Percentiles rank a stretch among this genome's conserved stretches.
Evolutionary conservation across 306 rosid genomes (phyloP).

Genomic region (Ziziphus jujuba): DNA sequence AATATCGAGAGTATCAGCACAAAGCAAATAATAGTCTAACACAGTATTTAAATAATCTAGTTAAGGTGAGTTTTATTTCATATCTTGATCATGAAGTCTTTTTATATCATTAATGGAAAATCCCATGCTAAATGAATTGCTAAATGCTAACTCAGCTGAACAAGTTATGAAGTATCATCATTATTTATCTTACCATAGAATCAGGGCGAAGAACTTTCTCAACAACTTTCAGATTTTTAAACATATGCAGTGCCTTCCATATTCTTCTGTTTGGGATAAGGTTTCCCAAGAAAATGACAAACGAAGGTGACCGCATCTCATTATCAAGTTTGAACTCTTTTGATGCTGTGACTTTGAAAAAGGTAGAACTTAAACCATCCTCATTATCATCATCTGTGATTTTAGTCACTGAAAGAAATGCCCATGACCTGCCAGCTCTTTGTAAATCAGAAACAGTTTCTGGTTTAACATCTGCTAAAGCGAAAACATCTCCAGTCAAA

Average conservation of each 20-base stretch:
- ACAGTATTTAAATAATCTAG: no score
- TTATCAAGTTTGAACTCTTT: slow-evolving; percentile 23
- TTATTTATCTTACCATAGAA: slow-evolving; percentile 40
- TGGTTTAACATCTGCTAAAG: slow-evolving; percentile 57
- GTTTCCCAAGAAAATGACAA: slow-evolving; percentile 51
- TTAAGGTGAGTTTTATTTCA: no score
- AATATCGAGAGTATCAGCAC: no score
- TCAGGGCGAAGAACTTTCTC: slow-evolving; percentile 33
- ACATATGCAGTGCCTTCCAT: slow-evolving; percentile 59
- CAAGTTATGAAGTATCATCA: background rate
- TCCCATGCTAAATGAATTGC: background rate
- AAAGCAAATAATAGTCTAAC: no score
- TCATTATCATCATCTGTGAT: slow-evolving; percentile 30
- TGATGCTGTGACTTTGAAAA: slow-evolving; percentile 46
- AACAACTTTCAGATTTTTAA: slow-evolving; percentile 30
- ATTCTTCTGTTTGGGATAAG: slow-evolving; percentile 44
- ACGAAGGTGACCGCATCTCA: slow-evolving; percentile 28
- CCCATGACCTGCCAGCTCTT: slow-evolving; percentile 54
- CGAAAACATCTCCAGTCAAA: slow-evolving; percentile 60
- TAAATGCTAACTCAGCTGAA: background rate
- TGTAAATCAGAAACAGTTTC: slow-evolving; percentile 47
- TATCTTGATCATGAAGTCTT: no score
- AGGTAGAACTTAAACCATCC: slow-evolving; percentile 30
- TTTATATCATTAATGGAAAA: background rate
- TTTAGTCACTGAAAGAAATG: slow-evolving; percentile 39